Conservation (phyloP, 495 filamentous ascomycete genomes). For the Poronia punctata region DNA sequence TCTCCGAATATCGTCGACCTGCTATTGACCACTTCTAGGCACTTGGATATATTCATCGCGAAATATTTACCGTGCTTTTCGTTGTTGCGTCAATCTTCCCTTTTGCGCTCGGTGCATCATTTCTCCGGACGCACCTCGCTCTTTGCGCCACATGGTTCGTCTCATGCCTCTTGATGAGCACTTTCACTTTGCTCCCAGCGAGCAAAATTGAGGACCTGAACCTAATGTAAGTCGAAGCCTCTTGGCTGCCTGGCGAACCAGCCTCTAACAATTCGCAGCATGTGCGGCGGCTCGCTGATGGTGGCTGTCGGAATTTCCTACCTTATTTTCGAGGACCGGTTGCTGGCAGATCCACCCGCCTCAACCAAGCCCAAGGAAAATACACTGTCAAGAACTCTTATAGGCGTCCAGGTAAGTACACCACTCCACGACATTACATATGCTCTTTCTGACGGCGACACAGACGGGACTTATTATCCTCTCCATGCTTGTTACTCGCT, state of each 20-base stretch:
- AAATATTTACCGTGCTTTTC: constrained; percentile 80
- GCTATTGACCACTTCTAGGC: constrained; percentile 31
- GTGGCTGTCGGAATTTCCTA: constrained; percentile 71
- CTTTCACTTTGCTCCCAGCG: constrained; percentile 83
- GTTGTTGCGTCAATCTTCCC: constrained; percentile 73
- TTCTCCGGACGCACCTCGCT: constrained; percentile 55
- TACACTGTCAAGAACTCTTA: constrained; percentile 32
- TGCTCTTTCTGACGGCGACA: constrained; percentile 19
- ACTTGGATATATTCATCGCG: constrained; percentile 80
- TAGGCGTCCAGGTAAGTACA: constrained; percentile 34
- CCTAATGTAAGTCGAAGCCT: constrained; percentile 59
- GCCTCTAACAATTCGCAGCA: constrained; percentile 46
- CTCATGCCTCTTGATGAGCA: constrained; percentile 75
- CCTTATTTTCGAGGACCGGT: constrained; percentile 68
- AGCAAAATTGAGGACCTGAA: constrained; percentile 72
- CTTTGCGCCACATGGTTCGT: constrained; percentile 69
- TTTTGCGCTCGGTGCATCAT: constrained; percentile 59
- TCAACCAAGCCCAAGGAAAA: constrained; percentile 21
- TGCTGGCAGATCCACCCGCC: constrained; percentile 44
- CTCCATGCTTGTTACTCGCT: constrained; percentile 78
- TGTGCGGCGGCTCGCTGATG: constrained; percentile 74
- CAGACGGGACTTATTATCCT: constrained; percentile 76
- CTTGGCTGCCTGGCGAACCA: too few species aligned
- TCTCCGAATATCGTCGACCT: constrained; percentile 5
- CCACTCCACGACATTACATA: not conserved